Conservation (phyloP, 331 rosid species). For the Quercus tomentella region DNA sequence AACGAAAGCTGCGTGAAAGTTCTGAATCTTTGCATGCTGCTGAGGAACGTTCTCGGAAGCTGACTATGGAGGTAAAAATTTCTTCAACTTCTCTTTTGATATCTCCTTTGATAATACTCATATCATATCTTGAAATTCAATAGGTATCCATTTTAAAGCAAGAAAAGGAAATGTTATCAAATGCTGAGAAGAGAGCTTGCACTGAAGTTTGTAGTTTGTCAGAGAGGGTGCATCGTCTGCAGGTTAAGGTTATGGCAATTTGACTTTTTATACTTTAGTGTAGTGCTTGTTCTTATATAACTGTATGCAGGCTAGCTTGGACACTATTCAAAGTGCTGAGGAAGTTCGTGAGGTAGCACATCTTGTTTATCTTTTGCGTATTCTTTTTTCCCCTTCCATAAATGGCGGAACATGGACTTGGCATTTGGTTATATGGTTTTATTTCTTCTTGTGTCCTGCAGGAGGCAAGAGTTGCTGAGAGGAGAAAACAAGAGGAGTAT, state of each 20-base stretch:
- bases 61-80: constrained; percentile 73
- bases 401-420: background rate
- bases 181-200: constrained; percentile 92
- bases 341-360: constrained; percentile 77
- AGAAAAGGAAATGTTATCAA: constrained; percentile 75
- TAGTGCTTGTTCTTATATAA: constrained; percentile 32
- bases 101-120: background rate
- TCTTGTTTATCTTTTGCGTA: constrained; percentile 1
- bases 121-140: background rate
- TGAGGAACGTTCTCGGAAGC: constrained; percentile 68
- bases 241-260: constrained; percentile 42
- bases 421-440: background rate
- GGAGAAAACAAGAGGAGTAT: constrained; percentile 78
- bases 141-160: constrained; percentile 68
- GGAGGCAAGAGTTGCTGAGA: constrained; percentile 92
- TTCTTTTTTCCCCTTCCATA: background rate
- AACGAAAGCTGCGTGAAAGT: constrained; percentile 74
- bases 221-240: constrained; percentile 79
- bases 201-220: constrained; percentile 78
- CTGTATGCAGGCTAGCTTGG: constrained; percentile 68
- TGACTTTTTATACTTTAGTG: background rate
- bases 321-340: constrained; percentile 78
- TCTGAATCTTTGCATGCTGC: constrained; percentile 68
- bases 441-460: constrained; percentile 21
- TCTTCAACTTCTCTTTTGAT: background rate